Evolutionary conservation across 345 rosid genomes (phyloP).

Genomic region (Brassica juncea): DNA sequence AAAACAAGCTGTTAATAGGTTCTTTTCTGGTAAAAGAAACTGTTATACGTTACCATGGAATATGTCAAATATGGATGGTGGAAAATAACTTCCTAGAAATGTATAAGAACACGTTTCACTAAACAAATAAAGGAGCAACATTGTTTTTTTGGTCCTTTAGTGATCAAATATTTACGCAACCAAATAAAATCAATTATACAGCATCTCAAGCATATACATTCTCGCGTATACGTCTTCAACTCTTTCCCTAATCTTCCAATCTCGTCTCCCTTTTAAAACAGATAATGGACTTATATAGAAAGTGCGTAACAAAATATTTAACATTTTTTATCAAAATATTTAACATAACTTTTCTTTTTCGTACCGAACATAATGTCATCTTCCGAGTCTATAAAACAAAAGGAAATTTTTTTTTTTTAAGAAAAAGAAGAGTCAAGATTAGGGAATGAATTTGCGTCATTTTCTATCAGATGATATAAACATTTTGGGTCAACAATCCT

Average conservation of each 20-base stretch:
- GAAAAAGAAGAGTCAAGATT: background rate
- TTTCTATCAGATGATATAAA: background rate
- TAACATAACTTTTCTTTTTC: background rate
- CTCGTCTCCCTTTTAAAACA: background rate
- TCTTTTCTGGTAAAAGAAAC: background rate
- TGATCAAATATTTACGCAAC: background rate
- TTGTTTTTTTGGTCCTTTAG: background rate
- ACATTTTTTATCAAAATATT: background rate
- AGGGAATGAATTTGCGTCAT: background rate
- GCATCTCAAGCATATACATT: background rate
- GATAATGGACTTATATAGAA: background rate
- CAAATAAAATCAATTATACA: background rate
- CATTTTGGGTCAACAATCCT: background rate
- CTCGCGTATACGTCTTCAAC: slow-evolving; percentile 17
- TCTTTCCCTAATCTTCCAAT: background rate
- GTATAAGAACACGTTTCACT: background rate
- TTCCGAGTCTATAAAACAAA: background rate
- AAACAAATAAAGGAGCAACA: background rate
- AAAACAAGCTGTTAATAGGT: background rate
- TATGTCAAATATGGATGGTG: background rate
- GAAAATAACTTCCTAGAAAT: background rate
- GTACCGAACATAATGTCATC: background rate
- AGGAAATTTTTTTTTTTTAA: no score
- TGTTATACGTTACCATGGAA: background rate
- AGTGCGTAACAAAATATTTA: background rate